Evolutionary conservation across 352 stramenopile genomes (phyloP).

Genomic region (Phytopythium mirpurense): DNA sequence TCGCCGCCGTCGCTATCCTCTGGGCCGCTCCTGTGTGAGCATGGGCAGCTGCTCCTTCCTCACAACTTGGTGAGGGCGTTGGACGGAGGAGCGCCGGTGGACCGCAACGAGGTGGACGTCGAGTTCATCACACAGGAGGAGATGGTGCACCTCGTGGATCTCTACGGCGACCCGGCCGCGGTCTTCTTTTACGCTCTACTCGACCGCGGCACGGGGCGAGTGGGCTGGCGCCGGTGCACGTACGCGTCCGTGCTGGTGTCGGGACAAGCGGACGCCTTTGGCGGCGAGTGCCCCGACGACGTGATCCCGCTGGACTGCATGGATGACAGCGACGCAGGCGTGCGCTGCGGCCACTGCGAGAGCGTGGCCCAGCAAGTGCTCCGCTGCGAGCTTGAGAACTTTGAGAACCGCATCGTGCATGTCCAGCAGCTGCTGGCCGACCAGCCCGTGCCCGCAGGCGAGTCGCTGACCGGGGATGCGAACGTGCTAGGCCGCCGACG

Average conservation of each 20-base stretch:
- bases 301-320: slow-evolving; percentile 24
- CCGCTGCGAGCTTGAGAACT: slow-evolving; percentile 53
- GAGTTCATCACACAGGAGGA: slow-evolving; percentile 59
- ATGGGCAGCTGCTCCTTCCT: slow-evolving; percentile 52
- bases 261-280: slow-evolving; percentile 16
- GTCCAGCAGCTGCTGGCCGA: slow-evolving; percentile 55
- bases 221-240: slow-evolving; percentile 46
- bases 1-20: slow-evolving; percentile 25
- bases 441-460: slow-evolving; percentile 39
- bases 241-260: slow-evolving; percentile 24
- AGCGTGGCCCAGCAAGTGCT: slow-evolving; percentile 29
- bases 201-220: slow-evolving; percentile 12
- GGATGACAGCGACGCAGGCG: slow-evolving; percentile 18
- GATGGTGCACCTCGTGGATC: slow-evolving; percentile 48
- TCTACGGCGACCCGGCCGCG: slow-evolving; percentile 45
- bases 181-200: slow-evolving; percentile 47
- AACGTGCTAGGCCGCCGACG: slow-evolving; percentile 41
- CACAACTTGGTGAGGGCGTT: slow-evolving; percentile 35
- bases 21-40: slow-evolving; percentile 36
- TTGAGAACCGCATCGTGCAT: slow-evolving; percentile 51
- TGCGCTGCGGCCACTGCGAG: slow-evolving; percentile 52
- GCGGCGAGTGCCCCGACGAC: slow-evolving; percentile 14
- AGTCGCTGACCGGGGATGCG: slow-evolving; percentile 32
- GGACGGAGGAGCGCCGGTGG: slow-evolving; percentile 31
- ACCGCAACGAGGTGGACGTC: slow-evolving; percentile 38